Conservation (phyloP, 495 filamentous ascomycete species). For the Penicillium verhagenii region DNA sequence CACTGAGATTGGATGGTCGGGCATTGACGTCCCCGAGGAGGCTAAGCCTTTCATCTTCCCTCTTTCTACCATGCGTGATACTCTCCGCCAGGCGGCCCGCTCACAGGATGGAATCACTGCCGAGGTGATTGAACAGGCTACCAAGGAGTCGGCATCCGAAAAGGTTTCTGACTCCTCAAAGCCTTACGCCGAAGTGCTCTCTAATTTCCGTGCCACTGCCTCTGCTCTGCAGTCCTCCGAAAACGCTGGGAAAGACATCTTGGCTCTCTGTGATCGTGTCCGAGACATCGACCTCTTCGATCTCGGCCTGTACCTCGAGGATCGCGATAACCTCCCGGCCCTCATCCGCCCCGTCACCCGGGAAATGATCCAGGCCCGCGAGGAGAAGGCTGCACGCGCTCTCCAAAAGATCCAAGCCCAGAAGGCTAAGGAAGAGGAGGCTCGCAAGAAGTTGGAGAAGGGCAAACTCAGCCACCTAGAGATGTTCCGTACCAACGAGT, state of each 20-base stretch:
- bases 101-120: conserved; percentile 33
- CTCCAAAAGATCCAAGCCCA: conserved; percentile 56
- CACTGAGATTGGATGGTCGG: conserved; percentile 78
- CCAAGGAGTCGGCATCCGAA: conserved; percentile 23
- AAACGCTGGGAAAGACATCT: conserved; percentile 55
- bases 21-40: conserved; percentile 59
- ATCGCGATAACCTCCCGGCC: conserved; percentile 70
- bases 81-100: conserved; percentile 58
- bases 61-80: conserved; percentile 65
- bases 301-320: conserved; percentile 83
- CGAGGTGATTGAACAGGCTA: conserved; percentile 33
- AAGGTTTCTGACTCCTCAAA: conserved; percentile 28
- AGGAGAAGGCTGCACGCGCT: conserved; percentile 59
- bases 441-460: conserved; percentile 62
- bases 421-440: conserved; percentile 55
- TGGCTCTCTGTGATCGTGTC: conserved; percentile 73
- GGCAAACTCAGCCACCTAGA: conserved; percentile 66
- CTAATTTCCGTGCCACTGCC: conserved; percentile 42
- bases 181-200: conserved; percentile 38
- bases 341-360: conserved; percentile 79
- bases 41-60: conserved; percentile 65
- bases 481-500: conserved; percentile 76
- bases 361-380: conserved; percentile 68
- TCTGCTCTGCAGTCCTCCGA: conserved; percentile 45
- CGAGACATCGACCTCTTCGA: conserved; percentile 77